phyloP scores from a whole-genome alignment of 129 eudicot genomes.

The Silybum marianum region DNA sequence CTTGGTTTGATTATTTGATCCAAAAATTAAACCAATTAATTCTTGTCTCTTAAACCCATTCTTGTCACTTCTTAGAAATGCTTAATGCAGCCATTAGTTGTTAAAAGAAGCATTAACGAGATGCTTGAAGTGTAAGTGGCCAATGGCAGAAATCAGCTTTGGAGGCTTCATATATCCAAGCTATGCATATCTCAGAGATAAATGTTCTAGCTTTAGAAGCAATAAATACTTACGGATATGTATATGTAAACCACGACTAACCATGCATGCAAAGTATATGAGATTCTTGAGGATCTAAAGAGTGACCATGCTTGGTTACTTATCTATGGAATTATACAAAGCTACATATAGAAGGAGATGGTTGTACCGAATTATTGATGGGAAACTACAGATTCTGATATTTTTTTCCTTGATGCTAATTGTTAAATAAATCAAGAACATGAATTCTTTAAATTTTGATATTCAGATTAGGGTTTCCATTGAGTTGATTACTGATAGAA shows the following conservation, averaged over 20 bases:
- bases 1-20: conserved; percentile 1
- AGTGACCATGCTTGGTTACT: not conserved
- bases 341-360: not conserved
- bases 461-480: not conserved
- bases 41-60: not conserved
- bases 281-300: not conserved
- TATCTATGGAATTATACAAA: not conserved
- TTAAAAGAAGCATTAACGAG: not conserved
- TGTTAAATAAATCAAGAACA: not conserved
- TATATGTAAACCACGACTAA: not conserved
- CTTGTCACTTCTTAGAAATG: not conserved
- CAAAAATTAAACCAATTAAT: not conserved
- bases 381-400: not conserved
- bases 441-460: not conserved
- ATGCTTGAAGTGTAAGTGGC: not conserved
- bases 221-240: not conserved
- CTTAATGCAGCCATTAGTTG: not conserved
- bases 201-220: not conserved
- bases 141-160: not conserved
- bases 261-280: not conserved
- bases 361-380: conserved; percentile 2
- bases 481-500: too few species aligned
- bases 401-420: not conserved
- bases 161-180: not conserved
- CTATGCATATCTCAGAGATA: not conserved